Evolutionary conservation across 2,329 filamentous ascomycete species (phyloP), one percentile per base, ranked within the genome.

Genomic region (Fusarium robinianum): DNA sequence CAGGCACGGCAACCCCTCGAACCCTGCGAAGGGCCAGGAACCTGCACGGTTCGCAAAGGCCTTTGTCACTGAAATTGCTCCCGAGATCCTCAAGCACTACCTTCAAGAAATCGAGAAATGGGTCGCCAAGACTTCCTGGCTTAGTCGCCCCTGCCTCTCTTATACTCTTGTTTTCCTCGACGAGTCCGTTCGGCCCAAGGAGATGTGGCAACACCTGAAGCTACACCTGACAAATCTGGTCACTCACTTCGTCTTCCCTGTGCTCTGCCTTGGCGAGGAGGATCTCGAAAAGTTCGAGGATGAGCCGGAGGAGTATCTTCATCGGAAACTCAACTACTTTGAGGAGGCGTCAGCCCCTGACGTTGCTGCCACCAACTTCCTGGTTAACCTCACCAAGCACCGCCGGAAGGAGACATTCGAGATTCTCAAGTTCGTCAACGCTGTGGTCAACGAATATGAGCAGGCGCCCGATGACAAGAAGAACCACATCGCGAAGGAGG

Each of bases 261-360:
- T 99, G 17, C 77, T 99, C 49, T 99, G 94, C 69, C 84, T 96
- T 58, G 88, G 87, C 14, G 83, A 91, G 53, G 92, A 97, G 49
- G 94, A 99, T 61, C 79, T 96, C 35, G 90, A 96, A 67, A 83
- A 95, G 57, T 99, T 99, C 64, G 84, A 95, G 64, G 87, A 91
- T 9, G 90, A 99, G 64, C 94, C 94, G 5, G 88, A 94, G 51
- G 94, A 99, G 69, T 99, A 97, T 66, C 82, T 99, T 26, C 94
- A 99, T 74, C 84, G 94, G 43, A 97, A 96, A 69, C 78, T 99
- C 48, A 99, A 97, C 70, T 96, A 92, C 65, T 99, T 95, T 67
- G 94, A 99, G 70, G 94, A 99, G 64, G 88, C 95, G 5, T 95
- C 92, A 0, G 86, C 94, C 11, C 94, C 94, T 6, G 94, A 97